phyloP scores from a whole-genome alignment of 2,329 filamentous ascomycete species.

The Nemania diffusa region DNA sequence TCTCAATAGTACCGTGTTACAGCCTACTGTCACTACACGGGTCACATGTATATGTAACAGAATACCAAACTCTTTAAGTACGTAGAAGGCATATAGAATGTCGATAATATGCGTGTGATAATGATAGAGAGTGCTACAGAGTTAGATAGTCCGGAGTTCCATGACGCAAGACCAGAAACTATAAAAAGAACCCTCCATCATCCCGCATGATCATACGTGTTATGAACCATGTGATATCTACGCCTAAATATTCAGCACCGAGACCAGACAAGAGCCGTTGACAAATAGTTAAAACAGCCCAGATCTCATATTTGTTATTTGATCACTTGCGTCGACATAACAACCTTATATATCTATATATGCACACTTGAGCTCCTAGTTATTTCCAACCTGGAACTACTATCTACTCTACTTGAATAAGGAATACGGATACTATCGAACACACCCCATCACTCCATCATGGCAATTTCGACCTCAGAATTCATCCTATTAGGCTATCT shows the following conservation, averaged over 20 bases:
- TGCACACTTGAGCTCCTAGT: no score
- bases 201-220: neutral
- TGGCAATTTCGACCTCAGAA: constrained; percentile 33
- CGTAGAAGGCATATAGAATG: neutral
- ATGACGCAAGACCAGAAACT: constrained; percentile 1
- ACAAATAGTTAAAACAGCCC: neutral
- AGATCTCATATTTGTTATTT: neutral
- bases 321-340: neutral
- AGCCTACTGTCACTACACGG: neutral
- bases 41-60: neutral
- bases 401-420: neutral
- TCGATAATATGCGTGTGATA: neutral
- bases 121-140: neutral
- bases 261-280: neutral
- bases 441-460: neutral
- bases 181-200: constrained; percentile 10
- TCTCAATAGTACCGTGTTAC: neutral
- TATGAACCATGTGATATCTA: neutral
- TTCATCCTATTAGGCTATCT: constrained; percentile 34
- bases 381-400: neutral
- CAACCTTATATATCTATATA: neutral
- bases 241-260: constrained; percentile 12
- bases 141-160: neutral
- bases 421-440: neutral
- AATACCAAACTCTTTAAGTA: neutral